These are phyloP conservation scores for Helianthus tuberosus DNA, from an alignment of 129 eudicot genomes.

Conservation along the genomic window DNA sequence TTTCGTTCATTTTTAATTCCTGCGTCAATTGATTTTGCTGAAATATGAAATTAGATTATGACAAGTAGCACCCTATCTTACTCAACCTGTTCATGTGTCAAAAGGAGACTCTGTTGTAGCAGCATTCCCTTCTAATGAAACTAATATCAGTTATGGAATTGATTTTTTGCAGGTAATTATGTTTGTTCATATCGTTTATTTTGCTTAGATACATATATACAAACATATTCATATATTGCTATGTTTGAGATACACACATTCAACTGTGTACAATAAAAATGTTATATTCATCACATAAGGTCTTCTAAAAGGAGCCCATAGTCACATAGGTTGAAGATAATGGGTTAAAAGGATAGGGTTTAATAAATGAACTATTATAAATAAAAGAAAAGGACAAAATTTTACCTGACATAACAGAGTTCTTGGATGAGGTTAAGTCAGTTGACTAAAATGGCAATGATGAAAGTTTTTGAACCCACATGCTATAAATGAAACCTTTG, in stretches of 20 bases:
- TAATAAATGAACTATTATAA: too few relatives aligned
- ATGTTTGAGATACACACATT: background rate
- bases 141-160: conserved; percentile 68
- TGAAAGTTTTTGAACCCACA: too few relatives aligned
- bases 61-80: conserved; percentile 81
- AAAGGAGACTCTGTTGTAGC: conserved; percentile 70
- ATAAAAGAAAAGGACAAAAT: too few relatives aligned
- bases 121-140: conserved; percentile 65
- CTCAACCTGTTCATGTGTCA: conserved; percentile 63
- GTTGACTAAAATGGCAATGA: too few relatives aligned
- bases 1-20: conserved; percentile 52
- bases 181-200: background rate
- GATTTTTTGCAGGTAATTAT: conserved; percentile 66
- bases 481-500: too few relatives aligned
- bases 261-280: too few relatives aligned
- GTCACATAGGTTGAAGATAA: too few relatives aligned
- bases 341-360: too few relatives aligned
- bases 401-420: too few relatives aligned
- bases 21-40: conserved; percentile 62
- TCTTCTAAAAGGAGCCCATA: too few relatives aligned
- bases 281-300: too few relatives aligned
- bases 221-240: background rate
- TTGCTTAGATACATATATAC: background rate
- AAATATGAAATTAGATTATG: conserved; percentile 48
- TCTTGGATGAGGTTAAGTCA: too few relatives aligned